phyloP scores from a whole-genome alignment of 2,329 filamentous ascomycete species.

The Scedosporium apiospermum region DNA sequence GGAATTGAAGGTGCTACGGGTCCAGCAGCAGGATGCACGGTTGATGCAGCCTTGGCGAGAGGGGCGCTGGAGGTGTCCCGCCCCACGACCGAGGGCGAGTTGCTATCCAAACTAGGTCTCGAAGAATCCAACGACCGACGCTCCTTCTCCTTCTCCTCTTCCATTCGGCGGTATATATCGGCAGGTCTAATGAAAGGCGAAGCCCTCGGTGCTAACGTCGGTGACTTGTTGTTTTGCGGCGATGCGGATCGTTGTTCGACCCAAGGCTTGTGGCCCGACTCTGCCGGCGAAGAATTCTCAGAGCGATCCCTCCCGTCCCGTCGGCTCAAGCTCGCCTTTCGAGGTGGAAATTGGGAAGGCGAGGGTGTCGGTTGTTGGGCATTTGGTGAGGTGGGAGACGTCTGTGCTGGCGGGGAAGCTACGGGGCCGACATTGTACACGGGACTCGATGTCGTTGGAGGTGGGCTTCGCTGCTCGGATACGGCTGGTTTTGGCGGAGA shows the following conservation, averaged over 20 bases:
- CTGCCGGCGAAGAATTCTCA: conserved; percentile 15
- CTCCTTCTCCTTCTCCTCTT: conserved; percentile 52
- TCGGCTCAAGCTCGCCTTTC: conserved; percentile 53
- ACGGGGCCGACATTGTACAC: not conserved
- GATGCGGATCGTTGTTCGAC: conserved; percentile 27
- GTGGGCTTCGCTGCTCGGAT: not conserved
- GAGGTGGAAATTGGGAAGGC: conserved; percentile 41
- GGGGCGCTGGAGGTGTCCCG: not conserved
- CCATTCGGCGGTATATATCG: conserved; percentile 66
- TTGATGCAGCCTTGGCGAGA: not conserved
- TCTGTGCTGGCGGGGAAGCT: not conserved
- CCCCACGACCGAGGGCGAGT: conserved; percentile 12
- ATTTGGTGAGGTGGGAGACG: not conserved
- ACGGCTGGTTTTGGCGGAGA: not conserved
- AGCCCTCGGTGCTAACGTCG: conserved; percentile 29
- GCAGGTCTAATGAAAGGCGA: conserved; percentile 61
- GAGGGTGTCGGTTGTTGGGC: conserved; percentile 15
- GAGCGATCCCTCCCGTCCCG: conserved; percentile 14
- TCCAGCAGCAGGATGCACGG: conserved; percentile 8
- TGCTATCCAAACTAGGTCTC: conserved; percentile 46
- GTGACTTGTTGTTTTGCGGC: conserved; percentile 23
- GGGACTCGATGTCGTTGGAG: not conserved
- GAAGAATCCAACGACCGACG: conserved; percentile 47
- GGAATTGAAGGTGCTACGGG: conserved; percentile 2
- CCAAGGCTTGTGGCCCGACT: conserved; percentile 21